Evolutionary conservation across 192 early-diverging fungal species (phyloP).

Genomic region (Entophlyctis luteolus): DNA sequence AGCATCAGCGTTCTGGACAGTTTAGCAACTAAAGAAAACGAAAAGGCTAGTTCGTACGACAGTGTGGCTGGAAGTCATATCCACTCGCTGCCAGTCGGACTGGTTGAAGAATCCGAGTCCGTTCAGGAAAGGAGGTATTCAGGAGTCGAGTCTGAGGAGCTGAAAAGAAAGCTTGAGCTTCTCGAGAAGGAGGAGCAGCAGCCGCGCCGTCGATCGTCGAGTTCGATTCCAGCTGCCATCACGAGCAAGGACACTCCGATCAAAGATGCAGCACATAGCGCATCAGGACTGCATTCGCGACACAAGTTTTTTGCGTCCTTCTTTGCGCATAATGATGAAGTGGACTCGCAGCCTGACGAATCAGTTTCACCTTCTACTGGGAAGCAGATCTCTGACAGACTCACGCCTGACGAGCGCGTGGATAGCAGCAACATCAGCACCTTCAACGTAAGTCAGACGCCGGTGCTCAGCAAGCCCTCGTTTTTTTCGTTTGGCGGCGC

Average conservation of each 20-base stretch:
- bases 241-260: not conserved
- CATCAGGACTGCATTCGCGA: not conserved
- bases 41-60: slow-evolving; percentile 11
- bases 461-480: too few relatives aligned
- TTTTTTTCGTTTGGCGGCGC: not conserved
- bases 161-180: slow-evolving; percentile 13
- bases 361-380: too few relatives aligned
- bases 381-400: too few relatives aligned
- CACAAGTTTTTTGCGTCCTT: slow-evolving; percentile 13
- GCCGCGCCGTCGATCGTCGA: not conserved
- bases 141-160: slow-evolving; percentile 14
- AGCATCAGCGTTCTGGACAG: not conserved
- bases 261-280: not conserved
- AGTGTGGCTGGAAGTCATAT: not conserved
- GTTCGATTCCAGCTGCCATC: not conserved
- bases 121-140: not conserved
- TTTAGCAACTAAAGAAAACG: not conserved
- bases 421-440: too few relatives aligned
- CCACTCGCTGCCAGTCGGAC: not conserved
- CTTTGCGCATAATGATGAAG: not conserved
- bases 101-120: not conserved
- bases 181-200: not conserved
- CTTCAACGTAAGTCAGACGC: too few relatives aligned
- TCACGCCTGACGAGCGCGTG: too few relatives aligned
- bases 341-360: too few relatives aligned